A percentile compares a stretch with the other conserved stretches of the same genome.
phyloP scores from a whole-genome alignment of 2,329 filamentous ascomycete genomes.

The Pseudogymnoascus sp. region DNA sequence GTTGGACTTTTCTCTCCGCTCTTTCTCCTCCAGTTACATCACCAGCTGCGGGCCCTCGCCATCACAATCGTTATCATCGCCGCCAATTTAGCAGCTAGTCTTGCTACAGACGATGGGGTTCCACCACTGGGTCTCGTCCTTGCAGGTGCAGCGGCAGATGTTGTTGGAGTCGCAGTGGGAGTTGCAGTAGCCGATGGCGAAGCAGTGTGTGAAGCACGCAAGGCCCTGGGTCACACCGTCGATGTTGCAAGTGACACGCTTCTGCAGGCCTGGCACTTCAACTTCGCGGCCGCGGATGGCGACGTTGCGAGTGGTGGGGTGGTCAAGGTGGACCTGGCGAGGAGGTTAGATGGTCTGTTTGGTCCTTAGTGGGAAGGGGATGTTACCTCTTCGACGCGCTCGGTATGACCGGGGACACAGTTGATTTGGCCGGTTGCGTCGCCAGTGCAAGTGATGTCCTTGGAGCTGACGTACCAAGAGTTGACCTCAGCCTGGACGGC shows the following conservation, averaged over 20 bases:
- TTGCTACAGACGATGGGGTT: conserved; percentile 13
- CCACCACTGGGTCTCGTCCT: conserved; percentile 12
- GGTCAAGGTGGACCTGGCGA: background rate
- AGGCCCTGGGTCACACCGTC: conserved; percentile 9
- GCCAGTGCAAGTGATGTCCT: conserved; percentile 11
- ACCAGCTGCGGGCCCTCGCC: no score
- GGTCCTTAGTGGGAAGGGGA: background rate
- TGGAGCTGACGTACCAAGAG: conserved; percentile 11
- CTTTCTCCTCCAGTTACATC: background rate
- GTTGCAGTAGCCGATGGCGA: conserved; percentile 11
- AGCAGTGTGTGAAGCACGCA: conserved; percentile 12
- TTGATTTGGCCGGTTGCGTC: conserved; percentile 10
- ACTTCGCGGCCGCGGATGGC: conserved; percentile 11
- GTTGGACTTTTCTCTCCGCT: background rate
- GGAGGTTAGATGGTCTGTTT: background rate
- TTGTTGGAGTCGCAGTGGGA: conserved; percentile 11
- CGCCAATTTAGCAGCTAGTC: conserved; percentile 8
- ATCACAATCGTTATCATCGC: background rate
- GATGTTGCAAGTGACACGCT: conserved; percentile 14
- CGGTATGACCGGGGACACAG: conserved; percentile 10
- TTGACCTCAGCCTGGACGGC: conserved; percentile 2
- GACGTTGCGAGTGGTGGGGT: conserved; percentile 2
- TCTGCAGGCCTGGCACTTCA: conserved; percentile 10
- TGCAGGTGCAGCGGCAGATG: conserved; percentile 12
- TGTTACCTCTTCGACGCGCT: conserved; percentile 8